These are phyloP conservation scores for Sphagnum magellanicum DNA, from an alignment of 228 moss, liverwort and hornwort genomes.

Conservation along the genomic window DNA sequence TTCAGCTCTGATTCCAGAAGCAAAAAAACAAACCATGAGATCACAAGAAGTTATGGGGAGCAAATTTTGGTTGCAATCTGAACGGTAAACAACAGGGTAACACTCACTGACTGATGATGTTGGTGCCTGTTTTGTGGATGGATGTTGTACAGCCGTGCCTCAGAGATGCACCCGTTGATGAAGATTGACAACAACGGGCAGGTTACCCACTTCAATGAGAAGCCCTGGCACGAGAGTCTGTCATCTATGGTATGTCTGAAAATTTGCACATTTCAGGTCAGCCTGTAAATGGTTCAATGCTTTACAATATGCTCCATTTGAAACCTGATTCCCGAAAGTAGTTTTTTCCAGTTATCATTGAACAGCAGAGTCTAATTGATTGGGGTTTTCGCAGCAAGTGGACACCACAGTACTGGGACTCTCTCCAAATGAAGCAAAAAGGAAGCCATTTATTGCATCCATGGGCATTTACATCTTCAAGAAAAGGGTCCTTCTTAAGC, in stretches of 20 bases:
- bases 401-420: constrained; percentile 81
- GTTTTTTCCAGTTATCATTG: neutral
- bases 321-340: neutral
- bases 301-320: neutral
- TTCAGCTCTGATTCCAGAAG: neutral
- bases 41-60: no score
- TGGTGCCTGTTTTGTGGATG: neutral
- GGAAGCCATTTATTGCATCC: constrained; percentile 87
- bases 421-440: constrained; percentile 54
- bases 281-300: no score
- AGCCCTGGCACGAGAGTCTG: constrained; percentile 46
- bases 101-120: neutral
- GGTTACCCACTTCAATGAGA: constrained; percentile 39
- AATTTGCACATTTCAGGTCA: neutral
- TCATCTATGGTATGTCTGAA: constrained; percentile 24
- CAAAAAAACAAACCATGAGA: no score
- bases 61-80: neutral
- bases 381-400: constrained; percentile 55
- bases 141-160: constrained; percentile 27
- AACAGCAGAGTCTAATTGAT: neutral
- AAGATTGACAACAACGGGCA: constrained; percentile 41
- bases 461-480: constrained; percentile 99
- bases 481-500: constrained; percentile 82
- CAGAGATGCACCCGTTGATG: constrained; percentile 42
- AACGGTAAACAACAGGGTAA: no score